phyloP scores from a whole-genome alignment of 2,329 filamentous ascomycete species.

The Colletotrichum acutatum region DNA sequence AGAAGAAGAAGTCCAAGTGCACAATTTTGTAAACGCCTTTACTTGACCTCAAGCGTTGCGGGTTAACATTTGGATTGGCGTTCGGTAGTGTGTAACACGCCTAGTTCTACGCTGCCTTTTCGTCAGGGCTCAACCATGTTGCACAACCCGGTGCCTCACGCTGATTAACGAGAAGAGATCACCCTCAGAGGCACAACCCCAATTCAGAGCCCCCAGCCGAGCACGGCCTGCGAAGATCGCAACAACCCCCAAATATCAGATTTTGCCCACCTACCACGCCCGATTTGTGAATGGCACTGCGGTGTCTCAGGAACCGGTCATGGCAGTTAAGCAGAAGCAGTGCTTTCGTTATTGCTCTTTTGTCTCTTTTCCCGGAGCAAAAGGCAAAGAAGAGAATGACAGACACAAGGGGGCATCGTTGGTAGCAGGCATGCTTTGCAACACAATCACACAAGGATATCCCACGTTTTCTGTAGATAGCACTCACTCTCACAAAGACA shows the following conservation, averaged over 20 bases:
- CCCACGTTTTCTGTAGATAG: constrained; percentile 43
- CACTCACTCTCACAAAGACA: constrained; percentile 33
- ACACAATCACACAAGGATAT: constrained; percentile 41
- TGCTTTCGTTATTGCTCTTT: constrained; percentile 11
- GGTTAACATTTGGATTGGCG: constrained; percentile 30
- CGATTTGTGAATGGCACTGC: not conserved
- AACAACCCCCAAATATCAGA: constrained; percentile 11
- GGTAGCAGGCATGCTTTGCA: constrained; percentile 36
- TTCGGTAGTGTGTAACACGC: constrained; percentile 21
- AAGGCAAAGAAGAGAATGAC: not conserved
- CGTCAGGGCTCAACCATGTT: constrained; percentile 27
- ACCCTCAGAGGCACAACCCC: constrained; percentile 15
- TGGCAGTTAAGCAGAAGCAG: not conserved
- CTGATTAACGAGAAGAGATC: constrained; percentile 16
- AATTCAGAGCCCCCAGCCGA: constrained; percentile 4
- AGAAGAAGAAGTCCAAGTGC: constrained; percentile 76
- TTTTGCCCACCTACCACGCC: not conserved
- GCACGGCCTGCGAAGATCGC: constrained; percentile 16
- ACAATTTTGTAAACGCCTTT: constrained; percentile 68
- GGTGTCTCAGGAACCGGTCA: not conserved
- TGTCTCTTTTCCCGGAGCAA: not conserved
- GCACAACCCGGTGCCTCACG: constrained; percentile 10
- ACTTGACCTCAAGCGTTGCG: constrained; percentile 14
- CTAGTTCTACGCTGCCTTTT: constrained; percentile 12
- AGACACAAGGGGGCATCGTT: constrained; percentile 3